Percentiles rank a stretch among this genome's conserved stretches.
Evolutionary conservation across 2,329 filamentous ascomycete species (phyloP).

Genomic region (Cercospora canescens): DNA sequence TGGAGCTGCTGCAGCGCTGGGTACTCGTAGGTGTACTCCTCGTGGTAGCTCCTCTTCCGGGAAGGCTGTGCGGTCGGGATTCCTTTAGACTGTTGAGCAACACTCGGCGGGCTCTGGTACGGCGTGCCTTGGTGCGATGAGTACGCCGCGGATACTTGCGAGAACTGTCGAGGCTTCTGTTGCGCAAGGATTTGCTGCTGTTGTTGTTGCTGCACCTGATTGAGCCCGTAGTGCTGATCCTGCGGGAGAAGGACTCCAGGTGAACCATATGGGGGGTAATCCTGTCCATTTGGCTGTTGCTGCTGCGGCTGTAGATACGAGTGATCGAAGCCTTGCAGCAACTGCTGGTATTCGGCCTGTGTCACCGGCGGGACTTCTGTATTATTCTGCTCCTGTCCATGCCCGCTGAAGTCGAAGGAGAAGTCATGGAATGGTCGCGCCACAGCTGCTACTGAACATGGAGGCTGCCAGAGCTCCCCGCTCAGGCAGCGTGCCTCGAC

Average conservation of each 20-base stretch:
- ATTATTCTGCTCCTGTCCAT: slow-evolving; percentile 40
- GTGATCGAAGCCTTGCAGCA: slow-evolving; percentile 23
- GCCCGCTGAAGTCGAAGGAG: slow-evolving; percentile 46
- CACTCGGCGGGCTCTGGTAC: slow-evolving; percentile 34
- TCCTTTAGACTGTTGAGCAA: slow-evolving; percentile 32
- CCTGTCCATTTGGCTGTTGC: slow-evolving; percentile 19
- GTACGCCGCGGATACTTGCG: slow-evolving; percentile 21
- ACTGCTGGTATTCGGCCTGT: slow-evolving; percentile 29
- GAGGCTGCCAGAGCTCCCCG: slow-evolving; percentile 53
- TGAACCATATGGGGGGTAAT: slow-evolving; percentile 31
- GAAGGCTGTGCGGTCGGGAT: slow-evolving; percentile 13
- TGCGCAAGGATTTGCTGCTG: slow-evolving; percentile 27
- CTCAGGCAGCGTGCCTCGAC: slow-evolving; percentile 47
- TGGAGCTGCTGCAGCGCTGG: slow-evolving; percentile 42
- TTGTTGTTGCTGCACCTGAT: slow-evolving; percentile 23
- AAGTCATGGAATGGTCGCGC: slow-evolving; percentile 49
- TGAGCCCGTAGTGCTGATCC: slow-evolving; percentile 29
- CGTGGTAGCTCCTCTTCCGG: slow-evolving; percentile 48
- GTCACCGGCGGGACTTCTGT: slow-evolving; percentile 25
- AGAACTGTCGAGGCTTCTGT: slow-evolving; percentile 28
- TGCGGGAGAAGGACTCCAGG: slow-evolving; percentile 32
- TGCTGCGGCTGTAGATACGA: slow-evolving; percentile 13
- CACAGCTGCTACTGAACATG: slow-evolving; percentile 53
- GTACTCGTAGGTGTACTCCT: slow-evolving; percentile 43
- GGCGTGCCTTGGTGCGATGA: slow-evolving; percentile 34